These are phyloP conservation scores for Bacidia rubella DNA, from an alignment of 495 filamentous ascomycete genomes.

Conservation along the genomic window DNA sequence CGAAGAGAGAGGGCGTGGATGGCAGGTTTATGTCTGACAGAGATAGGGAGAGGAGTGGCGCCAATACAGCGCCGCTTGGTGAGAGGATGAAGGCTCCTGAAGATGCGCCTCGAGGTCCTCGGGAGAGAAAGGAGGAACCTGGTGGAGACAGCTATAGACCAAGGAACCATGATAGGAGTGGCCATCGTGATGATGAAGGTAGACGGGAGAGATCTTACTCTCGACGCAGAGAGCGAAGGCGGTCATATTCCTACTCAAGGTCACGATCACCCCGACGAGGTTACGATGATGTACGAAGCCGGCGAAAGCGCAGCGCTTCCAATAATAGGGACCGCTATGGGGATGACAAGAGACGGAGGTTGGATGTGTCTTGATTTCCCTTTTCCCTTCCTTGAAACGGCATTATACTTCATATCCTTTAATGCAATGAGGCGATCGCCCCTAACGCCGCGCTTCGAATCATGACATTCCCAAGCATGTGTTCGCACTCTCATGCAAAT, in stretches of 20 bases:
- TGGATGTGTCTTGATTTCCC: conserved; percentile 27
- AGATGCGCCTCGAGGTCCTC: conserved; percentile 13
- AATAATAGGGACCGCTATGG: conserved; percentile 43
- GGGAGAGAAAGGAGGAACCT: conserved; percentile 17
- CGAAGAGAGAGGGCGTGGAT: conserved; percentile 36
- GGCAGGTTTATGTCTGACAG: conserved; percentile 62
- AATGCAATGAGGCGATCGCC: background rate
- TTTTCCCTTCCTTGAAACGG: background rate
- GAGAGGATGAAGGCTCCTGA: conserved; percentile 21
- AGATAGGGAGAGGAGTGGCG: conserved; percentile 33
- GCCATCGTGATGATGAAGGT: conserved; percentile 19
- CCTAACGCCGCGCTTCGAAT: conserved; percentile 4
- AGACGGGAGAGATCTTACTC: conserved; percentile 18
- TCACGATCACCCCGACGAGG: conserved; percentile 25
- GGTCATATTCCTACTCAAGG: conserved; percentile 21
- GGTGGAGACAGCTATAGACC: conserved; percentile 11
- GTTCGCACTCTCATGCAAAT: too few species aligned
- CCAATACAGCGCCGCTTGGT: conserved; percentile 35
- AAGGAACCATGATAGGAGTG: conserved; percentile 2
- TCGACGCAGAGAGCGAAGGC: conserved; percentile 19
- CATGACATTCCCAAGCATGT: background rate
- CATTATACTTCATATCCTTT: background rate
- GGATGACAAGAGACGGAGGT: conserved; percentile 52
- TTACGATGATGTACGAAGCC: conserved; percentile 35
- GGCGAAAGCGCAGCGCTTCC: conserved; percentile 53